Evolutionary conservation across 331 rosid genomes (phyloP).

Genomic region (Ulmus americana): DNA sequence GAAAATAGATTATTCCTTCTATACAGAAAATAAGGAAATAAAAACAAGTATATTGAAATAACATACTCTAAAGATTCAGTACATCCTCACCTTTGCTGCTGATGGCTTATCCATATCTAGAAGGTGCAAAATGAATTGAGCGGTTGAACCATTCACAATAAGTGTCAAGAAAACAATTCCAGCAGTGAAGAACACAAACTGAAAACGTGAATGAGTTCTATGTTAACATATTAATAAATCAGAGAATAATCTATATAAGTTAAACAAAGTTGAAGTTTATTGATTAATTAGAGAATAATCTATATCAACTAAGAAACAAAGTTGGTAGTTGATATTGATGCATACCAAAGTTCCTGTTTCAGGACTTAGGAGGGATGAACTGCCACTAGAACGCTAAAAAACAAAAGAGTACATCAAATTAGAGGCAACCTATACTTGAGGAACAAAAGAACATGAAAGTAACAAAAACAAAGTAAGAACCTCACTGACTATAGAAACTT

Average conservation of each 20-base stretch:
- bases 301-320: too few relatives aligned
- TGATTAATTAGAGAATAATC: too few relatives aligned
- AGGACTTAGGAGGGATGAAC: conserved; percentile 48
- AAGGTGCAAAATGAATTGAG: conserved; percentile 67
- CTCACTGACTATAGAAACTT: too few relatives aligned
- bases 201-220: conserved; percentile 22
- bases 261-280: too few relatives aligned
- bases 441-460: neutral
- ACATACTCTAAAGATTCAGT: neutral
- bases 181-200: conserved; percentile 95
- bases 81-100: conserved; percentile 63
- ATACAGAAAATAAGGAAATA: too few relatives aligned
- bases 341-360: conserved; percentile 74
- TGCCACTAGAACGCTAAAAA: conserved; percentile 63
- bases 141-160: conserved; percentile 84
- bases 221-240: conserved; percentile 15
- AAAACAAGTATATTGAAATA: neutral
- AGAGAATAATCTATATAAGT: neutral
- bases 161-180: conserved; percentile 95
- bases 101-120: conserved; percentile 65
- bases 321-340: neutral
- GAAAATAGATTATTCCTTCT: neutral
- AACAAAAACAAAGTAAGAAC: too few relatives aligned
- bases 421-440: neutral
- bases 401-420: conserved; percentile 18